These are phyloP conservation scores for Phytophthora rubi DNA, from an alignment of 352 stramenopile genomes.

Conservation along the genomic window DNA sequence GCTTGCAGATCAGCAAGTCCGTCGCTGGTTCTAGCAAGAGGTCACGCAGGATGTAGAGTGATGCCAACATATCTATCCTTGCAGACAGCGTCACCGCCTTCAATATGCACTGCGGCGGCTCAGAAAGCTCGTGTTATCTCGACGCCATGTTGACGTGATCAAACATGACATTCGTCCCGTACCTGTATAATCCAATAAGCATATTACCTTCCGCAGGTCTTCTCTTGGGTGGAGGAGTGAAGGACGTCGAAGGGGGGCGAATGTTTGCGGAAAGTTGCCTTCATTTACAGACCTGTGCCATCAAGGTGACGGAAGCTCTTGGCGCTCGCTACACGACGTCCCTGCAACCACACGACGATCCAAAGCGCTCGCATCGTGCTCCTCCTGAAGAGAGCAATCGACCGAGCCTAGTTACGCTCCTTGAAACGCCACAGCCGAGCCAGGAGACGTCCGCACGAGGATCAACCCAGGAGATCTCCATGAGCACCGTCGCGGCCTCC, in stretches of 20 bases:
- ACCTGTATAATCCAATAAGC: neutral
- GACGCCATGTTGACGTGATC: slow-evolving; percentile 25
- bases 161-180: slow-evolving; percentile 19
- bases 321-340: neutral
- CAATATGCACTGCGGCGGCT: too few species aligned
- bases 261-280: slow-evolving; percentile 34
- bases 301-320: neutral
- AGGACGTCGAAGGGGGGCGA: slow-evolving; percentile 40
- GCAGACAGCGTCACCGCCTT: too few species aligned
- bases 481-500: slow-evolving; percentile 24
- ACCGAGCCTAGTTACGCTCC: neutral
- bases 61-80: too few species aligned
- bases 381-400: slow-evolving; percentile 3
- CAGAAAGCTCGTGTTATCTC: too few species aligned
- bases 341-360: neutral
- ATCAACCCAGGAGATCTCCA: slow-evolving; percentile 4
- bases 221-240: slow-evolving; percentile 44
- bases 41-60: too few species aligned
- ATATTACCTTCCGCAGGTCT: slow-evolving; percentile 19
- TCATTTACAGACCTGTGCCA: slow-evolving; percentile 12
- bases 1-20: too few species aligned
- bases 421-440: neutral
- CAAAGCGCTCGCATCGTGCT: slow-evolving; percentile 4
- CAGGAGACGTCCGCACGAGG: slow-evolving; percentile 3
- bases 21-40: too few species aligned